These are phyloP conservation scores for Grosmannia clavigera DNA, from an alignment of 2,329 filamentous ascomycete species.

Conservation along the genomic window DNA sequence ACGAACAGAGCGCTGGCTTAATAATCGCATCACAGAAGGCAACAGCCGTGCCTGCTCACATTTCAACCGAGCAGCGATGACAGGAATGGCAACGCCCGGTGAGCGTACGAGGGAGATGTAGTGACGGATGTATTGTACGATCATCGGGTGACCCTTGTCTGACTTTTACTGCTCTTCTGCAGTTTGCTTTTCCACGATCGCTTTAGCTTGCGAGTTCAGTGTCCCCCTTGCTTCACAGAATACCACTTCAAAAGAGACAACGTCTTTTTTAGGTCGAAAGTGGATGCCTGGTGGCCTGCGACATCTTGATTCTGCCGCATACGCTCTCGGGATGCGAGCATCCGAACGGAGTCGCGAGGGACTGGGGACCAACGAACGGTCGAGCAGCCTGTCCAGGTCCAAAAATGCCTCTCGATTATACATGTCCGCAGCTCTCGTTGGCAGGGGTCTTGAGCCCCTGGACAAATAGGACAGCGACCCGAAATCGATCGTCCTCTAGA, in stretches of 20 bases:
- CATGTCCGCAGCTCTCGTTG: background rate
- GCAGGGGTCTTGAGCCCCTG: background rate
- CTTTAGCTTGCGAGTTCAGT: too few species aligned
- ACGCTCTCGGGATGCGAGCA: background rate
- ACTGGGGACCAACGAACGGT: background rate
- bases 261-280: background rate
- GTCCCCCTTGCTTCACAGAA: too few species aligned
- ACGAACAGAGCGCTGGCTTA: background rate
- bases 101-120: too few species aligned
- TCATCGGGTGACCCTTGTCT: too few species aligned
- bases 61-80: too few species aligned
- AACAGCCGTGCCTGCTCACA: too few species aligned
- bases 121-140: too few species aligned
- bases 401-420: background rate
- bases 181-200: too few species aligned
- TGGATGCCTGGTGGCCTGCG: background rate
- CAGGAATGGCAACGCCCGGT: too few species aligned
- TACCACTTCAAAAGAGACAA: too few species aligned
- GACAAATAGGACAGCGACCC: background rate
- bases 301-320: background rate
- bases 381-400: background rate
- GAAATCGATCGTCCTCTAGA: background rate
- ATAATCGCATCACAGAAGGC: too few species aligned
- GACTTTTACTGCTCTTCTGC: too few species aligned
- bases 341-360: background rate